Base-by-base conservation (phyloP, 2,329 filamentous ascomycete species). In the Epichloe brachyelytri region DNA sequence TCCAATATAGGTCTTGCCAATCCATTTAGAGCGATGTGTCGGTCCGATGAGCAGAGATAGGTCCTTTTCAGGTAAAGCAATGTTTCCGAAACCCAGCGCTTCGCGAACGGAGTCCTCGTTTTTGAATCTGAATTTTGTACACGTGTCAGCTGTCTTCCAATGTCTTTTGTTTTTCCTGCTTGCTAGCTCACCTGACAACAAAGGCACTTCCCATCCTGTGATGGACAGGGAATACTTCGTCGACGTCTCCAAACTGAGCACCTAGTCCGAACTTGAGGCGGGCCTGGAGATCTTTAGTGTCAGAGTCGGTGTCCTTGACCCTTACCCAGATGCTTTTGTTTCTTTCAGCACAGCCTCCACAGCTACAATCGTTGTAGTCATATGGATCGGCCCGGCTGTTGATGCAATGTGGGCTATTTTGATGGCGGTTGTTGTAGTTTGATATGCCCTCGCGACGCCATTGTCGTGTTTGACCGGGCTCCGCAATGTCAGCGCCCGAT, bases 1-100 rank as follows among this genome's bases (percentile, higher is more conserved):
- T 36, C 41, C 43, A 44, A 8, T n/a, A 20, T 51, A 47, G 2
- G 40, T 15, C n/a, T 36, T 43, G n/a, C 50, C 49, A 26, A 57
- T 51, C 66, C 66, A 68, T 52, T 66, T 68, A 2, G 64, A 67
- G 26, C 63, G 57, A 45, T 61, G 43, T 5, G 59, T 56, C 3
- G 66, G 60, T 4, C 53, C 53, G 30, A 68, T 60, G 14, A 2
- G 41, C 19, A 68, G 33, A 5, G 56, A 55, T 8, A 68, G 51
- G 2, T 54, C 53, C 30, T 57, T 57, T 39, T 65, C 65, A 4
- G 54, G 53, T 40, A 68, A 54, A 8, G 38, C 39, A 5, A 59
- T 58, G 6, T 51, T 46, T 2, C 54, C 58, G 43, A 58, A 54
- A 14, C 50, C 46, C 40, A 68, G 51, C 2, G 65, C 63, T 36